Conservation (phyloP, 108 stramenopile genomes). For the Nitzschia inconspicua region DNA sequence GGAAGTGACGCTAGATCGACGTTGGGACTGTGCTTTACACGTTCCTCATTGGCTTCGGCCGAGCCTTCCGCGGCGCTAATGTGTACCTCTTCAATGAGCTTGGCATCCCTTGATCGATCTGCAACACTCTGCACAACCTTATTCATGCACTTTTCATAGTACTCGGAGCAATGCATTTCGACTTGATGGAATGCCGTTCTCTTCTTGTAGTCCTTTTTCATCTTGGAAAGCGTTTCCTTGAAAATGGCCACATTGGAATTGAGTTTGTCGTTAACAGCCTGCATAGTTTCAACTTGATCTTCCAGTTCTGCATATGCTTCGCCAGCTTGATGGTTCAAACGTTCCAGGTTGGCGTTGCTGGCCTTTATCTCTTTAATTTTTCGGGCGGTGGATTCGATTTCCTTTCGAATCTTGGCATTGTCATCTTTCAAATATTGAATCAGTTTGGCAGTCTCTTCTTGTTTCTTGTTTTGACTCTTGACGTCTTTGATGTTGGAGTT, state of each 20-base stretch:
- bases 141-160: slow-evolving; percentile 9
- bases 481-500: neutral
- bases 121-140: slow-evolving; percentile 4
- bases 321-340: neutral
- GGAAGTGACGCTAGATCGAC: neutral
- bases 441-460: slow-evolving; percentile 11
- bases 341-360: slow-evolving; percentile 6
- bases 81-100: neutral
- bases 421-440: slow-evolving; percentile 10
- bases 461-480: neutral
- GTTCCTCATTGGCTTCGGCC: neutral
- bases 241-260: neutral
- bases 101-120: neutral
- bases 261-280: slow-evolving; percentile 1
- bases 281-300: slow-evolving; percentile 2
- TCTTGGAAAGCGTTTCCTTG: neutral
- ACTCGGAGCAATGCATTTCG: neutral
- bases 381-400: neutral
- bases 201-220: slow-evolving; percentile 4
- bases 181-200: neutral
- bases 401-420: slow-evolving; percentile 19
- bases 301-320: neutral
- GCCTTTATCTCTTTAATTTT: neutral
- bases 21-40: neutral
- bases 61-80: neutral